Evolutionary conservation across 2,329 filamentous ascomycete species (phyloP), one percentile per base, ranked within the genome.

Genomic region (Hirsutella minnesotensis): DNA sequence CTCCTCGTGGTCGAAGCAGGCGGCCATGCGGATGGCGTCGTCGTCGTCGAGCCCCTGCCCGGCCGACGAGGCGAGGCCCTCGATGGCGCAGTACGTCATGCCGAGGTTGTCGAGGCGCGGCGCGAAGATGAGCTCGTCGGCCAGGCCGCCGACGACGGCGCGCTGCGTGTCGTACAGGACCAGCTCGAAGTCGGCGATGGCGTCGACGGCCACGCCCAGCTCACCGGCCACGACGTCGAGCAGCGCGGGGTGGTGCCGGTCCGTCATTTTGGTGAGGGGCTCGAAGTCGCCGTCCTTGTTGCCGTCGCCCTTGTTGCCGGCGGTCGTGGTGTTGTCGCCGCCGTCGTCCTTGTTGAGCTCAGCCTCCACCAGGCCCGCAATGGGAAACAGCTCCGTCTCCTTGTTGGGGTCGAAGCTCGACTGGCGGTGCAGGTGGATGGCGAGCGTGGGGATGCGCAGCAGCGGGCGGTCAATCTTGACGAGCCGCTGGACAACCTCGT

Each of bases 111-210:
- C 92, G 43, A 98, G 75, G 38, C 92, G 81, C n/a, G 89, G 80
- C 3, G 90, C 95, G 68, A 90, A 95, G 66, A 98, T 86, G 59
- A 98, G 84, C 64, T 98, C 92, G 56, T 95, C 83, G 60, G 86
- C 83, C 51, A 98, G 67, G 30, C 92, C 92, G 46, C 92, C 92
- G 15, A 98, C 75, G 57, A 81, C 86, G 1, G 89, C 79, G 58
- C 90, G 85, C 57, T 98, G 92, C 9, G 88, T 94, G 61, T 98
- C 92, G 64, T 94, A 98, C 35, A 98, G 79, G n/a, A 95, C 78
- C 54, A 95, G 77, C 67, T 98, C 92, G 54, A 98, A 98, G 65
- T 98, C 92, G 39, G 92, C 69, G 16, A 98, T 75, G 46, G 89
- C 79, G 3, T 78, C 68, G 0, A 83, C 72, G 16, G 77, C 65